Base-by-base conservation (phyloP, 2,329 filamentous ascomycete genomes). In the Pseudopithomyces chartarum region DNA sequence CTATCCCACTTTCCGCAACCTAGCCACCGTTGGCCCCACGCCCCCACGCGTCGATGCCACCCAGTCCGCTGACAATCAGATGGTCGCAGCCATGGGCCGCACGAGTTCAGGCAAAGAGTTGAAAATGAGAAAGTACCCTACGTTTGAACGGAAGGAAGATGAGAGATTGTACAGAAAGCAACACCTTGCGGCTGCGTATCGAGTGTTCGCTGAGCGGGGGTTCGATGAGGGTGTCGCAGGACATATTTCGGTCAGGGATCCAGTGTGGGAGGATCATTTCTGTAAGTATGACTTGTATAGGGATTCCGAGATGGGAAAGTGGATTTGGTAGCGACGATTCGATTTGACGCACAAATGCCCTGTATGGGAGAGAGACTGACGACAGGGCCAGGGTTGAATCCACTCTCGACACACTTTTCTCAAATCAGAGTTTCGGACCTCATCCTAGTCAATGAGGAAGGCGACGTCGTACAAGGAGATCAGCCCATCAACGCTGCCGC, bases 81-180 rank as follows among this genome's bases (percentile, higher is more conserved):
- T 67, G 1, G 75, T 81, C 4, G 77, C 77, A 29, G 79, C 81
- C 3, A 72, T 82, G 46, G 81, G 81, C 4, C 77, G 75, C 58
- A 82, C 80, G 0, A 76, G 72, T 10, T 76, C 72, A 1, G 81
- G 81, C 19, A 77, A 76, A 59, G 73, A 74, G 10, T 71, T 83
- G 33, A 79, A 77, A 58, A 78, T 83, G 22, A 71, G 80, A 23
- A 73, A 76, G 33, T 82, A 83, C 62, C 75, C 75, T 12, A 68
- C 62, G 10, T 79, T 79, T 51, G 65, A 65, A 2, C 71, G 60
- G 1, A 68, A 75, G 6, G 75, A 79, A 56, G 73, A 78, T 26
- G 77, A 79, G 62, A 68, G 78, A 8, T 59, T 76, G 32, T 81
- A 79, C 56, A 68, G 77, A 40, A 79, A 80, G 62, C 76, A 81